Conservation (phyloP, 1,139 yeast genomes). For the Yamadazyma diospyri region DNA sequence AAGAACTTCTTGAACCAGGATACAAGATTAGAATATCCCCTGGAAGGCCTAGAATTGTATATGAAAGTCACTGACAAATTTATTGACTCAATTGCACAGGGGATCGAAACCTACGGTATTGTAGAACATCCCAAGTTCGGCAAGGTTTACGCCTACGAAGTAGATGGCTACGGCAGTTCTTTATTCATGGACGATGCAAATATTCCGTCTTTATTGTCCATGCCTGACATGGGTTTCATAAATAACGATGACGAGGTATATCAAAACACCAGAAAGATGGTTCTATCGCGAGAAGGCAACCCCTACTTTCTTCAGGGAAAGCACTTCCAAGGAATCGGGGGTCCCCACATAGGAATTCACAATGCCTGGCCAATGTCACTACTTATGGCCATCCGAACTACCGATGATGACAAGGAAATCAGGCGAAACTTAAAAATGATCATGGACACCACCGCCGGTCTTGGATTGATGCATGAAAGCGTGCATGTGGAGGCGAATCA, state of each 20-base stretch:
- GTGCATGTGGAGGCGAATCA: slow-evolving; percentile 58
- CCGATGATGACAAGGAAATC: slow-evolving; percentile 70
- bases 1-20: slow-evolving; percentile 11
- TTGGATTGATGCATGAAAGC: slow-evolving; percentile 85
- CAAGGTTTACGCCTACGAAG: slow-evolving; percentile 79
- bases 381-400: slow-evolving; percentile 68
- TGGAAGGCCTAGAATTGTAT: slow-evolving; percentile 13
- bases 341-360: slow-evolving; percentile 81
- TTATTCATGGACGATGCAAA: slow-evolving; percentile 89
- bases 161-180: slow-evolving; percentile 80
- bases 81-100: slow-evolving; percentile 45
- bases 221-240: slow-evolving; percentile 77
- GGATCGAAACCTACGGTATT: slow-evolving; percentile 63
- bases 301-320: slow-evolving; percentile 71
- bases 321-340: slow-evolving; percentile 75
- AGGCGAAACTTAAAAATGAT: slow-evolving; percentile 44
- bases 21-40: slow-evolving; percentile 3
- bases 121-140: slow-evolving; percentile 69
- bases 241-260: slow-evolving; percentile 53
- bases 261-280: slow-evolving; percentile 76
- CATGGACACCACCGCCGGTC: slow-evolving; percentile 60
- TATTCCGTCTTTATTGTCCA: slow-evolving; percentile 73
- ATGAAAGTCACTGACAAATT: slow-evolving; percentile 26
- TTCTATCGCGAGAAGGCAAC: slow-evolving; percentile 64
- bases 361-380: slow-evolving; percentile 93